phyloP scores from a whole-genome alignment of 768 basidiomycete species.

The Suillus fuscotomentosus region DNA sequence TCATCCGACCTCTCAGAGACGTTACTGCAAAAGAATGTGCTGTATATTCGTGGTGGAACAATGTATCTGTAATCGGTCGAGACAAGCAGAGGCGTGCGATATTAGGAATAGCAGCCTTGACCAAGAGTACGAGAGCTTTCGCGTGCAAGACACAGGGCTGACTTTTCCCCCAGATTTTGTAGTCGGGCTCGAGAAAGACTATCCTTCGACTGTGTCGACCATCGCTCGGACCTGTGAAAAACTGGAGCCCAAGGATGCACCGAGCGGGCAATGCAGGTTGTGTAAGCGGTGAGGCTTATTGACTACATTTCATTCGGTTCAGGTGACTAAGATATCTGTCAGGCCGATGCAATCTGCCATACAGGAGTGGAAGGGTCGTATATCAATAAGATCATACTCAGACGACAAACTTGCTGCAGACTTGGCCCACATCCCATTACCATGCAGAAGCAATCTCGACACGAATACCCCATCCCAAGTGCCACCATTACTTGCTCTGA shows the following conservation, averaged over 20 bases:
- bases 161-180: conserved; percentile 61
- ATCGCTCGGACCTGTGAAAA: conserved; percentile 81
- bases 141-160: neutral
- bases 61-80: conserved; percentile 50
- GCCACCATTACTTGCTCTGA: conserved; percentile 25
- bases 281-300: conserved; percentile 57
- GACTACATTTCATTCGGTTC: neutral
- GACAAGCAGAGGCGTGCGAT: conserved; percentile 44
- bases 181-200: conserved; percentile 74
- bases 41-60: conserved; percentile 74
- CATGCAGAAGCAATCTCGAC: neutral
- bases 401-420: conserved; percentile 18
- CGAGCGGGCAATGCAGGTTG: conserved; percentile 50
- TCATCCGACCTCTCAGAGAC: conserved; percentile 71
- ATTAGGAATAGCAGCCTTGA: conserved; percentile 63
- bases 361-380: conserved; percentile 72
- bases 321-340: conserved; percentile 2
- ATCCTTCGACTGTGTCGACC: conserved; percentile 84
- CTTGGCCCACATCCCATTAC: conserved; percentile 9
- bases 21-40: conserved; percentile 78
- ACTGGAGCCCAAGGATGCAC: conserved; percentile 60
- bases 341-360: conserved; percentile 66
- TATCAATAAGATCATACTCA: conserved; percentile 60
- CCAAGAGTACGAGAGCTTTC: conserved; percentile 51
- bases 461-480: neutral